Evolutionary conservation across 257 asterid genomes (phyloP).

Genomic region (Plantago elongata): DNA sequence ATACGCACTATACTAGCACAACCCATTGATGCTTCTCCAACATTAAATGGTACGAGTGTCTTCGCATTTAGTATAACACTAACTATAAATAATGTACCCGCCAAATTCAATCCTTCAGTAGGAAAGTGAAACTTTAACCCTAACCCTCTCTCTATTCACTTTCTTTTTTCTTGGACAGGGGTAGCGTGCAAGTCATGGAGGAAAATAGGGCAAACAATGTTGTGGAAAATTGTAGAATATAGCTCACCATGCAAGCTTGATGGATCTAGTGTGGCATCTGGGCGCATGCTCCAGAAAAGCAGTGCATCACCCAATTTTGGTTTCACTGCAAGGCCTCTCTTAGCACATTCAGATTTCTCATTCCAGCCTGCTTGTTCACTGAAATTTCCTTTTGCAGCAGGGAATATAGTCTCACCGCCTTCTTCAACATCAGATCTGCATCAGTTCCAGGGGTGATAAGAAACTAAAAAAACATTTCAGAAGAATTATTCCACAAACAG

Average conservation of each 20-base stretch:
- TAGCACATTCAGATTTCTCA: conserved; percentile 73
- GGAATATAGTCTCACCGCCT: conserved; percentile 95
- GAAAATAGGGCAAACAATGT: conserved; percentile 6
- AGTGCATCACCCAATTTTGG: conserved; percentile 79
- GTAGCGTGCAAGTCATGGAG: background rate
- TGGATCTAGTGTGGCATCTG: conserved; percentile 79
- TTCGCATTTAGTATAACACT: background rate
- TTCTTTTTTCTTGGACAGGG: conserved; percentile 2
- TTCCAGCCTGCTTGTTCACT: conserved; percentile 53
- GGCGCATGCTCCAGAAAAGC: conserved; percentile 91
- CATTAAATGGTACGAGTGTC: background rate
- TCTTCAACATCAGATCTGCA: conserved; percentile 96
- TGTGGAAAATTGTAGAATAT: conserved; percentile 7
- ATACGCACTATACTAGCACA: background rate
- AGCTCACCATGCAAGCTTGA: conserved; percentile 80
- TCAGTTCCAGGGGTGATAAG: conserved; percentile 5
- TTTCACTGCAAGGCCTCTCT: conserved; percentile 66
- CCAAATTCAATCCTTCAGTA: conserved; percentile 2
- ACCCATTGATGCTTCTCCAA: conserved; percentile 2
- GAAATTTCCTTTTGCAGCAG: conserved; percentile 67
- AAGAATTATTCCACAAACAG: no score
- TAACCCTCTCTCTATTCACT: background rate
- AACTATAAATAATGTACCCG: conserved; percentile 2
- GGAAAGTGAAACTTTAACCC: background rate
- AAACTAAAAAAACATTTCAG: background rate